These are phyloP conservation scores for Inonotus hispidus DNA, from an alignment of 1,284 basidiomycete genomes.

Conservation along the genomic window DNA sequence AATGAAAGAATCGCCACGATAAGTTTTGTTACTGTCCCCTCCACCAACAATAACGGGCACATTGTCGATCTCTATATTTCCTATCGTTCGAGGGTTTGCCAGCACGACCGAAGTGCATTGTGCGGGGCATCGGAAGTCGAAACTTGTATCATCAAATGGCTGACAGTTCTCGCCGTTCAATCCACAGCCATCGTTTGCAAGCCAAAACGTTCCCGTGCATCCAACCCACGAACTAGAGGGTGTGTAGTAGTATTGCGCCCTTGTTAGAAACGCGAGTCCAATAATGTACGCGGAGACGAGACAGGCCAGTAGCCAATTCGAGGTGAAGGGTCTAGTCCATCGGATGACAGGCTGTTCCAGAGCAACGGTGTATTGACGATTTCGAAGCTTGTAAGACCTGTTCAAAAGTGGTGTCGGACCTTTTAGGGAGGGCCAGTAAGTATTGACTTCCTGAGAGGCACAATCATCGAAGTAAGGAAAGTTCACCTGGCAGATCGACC, in stretches of 20 bases:
- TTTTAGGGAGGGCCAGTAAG: conserved; percentile 25
- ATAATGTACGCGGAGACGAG: conserved; percentile 64
- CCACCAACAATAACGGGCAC: conserved; percentile 81
- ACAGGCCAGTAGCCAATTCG: conserved; percentile 48
- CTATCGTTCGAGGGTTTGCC: conserved; percentile 75
- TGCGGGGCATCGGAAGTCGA: conserved; percentile 80
- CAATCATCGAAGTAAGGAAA: not conserved
- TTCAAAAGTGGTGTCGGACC: conserved; percentile 53
- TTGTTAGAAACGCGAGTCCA: conserved; percentile 63
- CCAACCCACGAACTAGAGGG: conserved; percentile 56
- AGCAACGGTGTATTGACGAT: conserved; percentile 34
- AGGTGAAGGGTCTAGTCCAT: conserved; percentile 45
- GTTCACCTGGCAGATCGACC: conserved; percentile 49
- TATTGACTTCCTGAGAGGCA: not conserved
- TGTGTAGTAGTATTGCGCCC: conserved; percentile 67
- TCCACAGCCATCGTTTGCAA: conserved; percentile 68
- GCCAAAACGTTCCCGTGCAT: conserved; percentile 72
- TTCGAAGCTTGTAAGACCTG: conserved; percentile 33
- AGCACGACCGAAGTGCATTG: conserved; percentile 64
- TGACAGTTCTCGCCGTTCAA: conserved; percentile 63
- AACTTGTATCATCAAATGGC: conserved; percentile 58
- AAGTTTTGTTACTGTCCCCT: conserved; percentile 62
- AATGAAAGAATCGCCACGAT: conserved; percentile 81
- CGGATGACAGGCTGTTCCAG: conserved; percentile 51
- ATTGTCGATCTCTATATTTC: conserved; percentile 58